Evolutionary conservation across 352 stramenopile species (phyloP), one percentile per base, ranked within the genome.

Genomic region (Aphanomyces astaci): DNA sequence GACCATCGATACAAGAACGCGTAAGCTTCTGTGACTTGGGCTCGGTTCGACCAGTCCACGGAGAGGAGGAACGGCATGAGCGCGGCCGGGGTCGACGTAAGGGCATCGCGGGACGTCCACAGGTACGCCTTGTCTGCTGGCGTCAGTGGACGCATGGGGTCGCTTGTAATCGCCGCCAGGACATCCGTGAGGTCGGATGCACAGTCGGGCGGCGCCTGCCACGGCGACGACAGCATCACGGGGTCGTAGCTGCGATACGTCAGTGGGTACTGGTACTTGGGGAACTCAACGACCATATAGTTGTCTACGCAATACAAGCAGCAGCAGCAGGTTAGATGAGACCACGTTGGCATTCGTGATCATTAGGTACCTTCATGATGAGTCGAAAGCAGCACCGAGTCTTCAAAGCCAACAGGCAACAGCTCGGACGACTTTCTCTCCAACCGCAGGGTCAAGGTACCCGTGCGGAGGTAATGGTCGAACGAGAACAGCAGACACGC

Each of bases 51-150:
- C 87, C 89, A 96, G 51, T 97, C 75, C 17, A 96, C 87, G 0
- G 84, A 90, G 19, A 90, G 75, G 57, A 97, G 69, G 66, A 96
- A 90, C 32, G 90, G 87, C 5, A 95, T 70, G 9, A 97, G 69
- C 27, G 82, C 89, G 0, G 85, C 82, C 45, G 94, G 81, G 11
- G 66, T 39, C 0, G 89, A 73, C 0, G 72, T 72, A 4, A 97
- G 63, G 28, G 74, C 75, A 27, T 77, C 45, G 0, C 88, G 85
- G n/a, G 68, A 79, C 1, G 78, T 75, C 86, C 87, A 94, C 43
- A 96, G 77, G 53, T 96, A 90, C 11, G 55, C 22, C 1, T 76
- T 76, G 56, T 96, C 79, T 10, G 88, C 81, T 10, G 57, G 2
- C 1, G 82, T 82, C 10, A 94, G 70, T 32, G 82, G 57, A 3